These are phyloP conservation scores for Paramecium caudatum DNA, from an alignment of 73 alveolate genomes.

Conservation along the genomic window DNA sequence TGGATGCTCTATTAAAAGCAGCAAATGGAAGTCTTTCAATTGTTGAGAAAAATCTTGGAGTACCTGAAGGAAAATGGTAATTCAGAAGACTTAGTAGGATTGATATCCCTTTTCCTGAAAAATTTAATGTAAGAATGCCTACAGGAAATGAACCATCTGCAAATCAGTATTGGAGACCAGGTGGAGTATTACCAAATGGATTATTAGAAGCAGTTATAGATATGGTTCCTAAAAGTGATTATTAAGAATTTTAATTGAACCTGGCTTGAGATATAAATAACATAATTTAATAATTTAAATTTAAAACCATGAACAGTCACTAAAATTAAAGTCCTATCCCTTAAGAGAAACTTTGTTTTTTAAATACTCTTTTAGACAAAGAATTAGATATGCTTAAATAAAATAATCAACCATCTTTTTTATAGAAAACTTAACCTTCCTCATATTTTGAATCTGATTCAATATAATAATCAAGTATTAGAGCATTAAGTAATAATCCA, in stretches of 20 bases:
- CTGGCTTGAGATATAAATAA: not conserved
- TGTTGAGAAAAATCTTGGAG: conserved; percentile 16
- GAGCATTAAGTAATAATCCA: conserved; percentile 65
- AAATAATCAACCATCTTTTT: not conserved
- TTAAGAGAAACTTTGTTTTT: conserved; percentile 39
- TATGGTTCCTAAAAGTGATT: conserved; percentile 51
- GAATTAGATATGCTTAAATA: conserved; percentile 43
- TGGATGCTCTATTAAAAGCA: not conserved
- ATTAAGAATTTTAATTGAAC: conserved; percentile 31
- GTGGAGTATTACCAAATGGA: not conserved
- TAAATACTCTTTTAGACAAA: conserved; percentile 40
- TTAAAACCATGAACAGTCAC: too few species aligned
- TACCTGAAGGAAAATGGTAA: not conserved
- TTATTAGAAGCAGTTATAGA: conserved; percentile 38
- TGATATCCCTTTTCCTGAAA: not conserved
- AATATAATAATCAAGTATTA: conserved; percentile 27
- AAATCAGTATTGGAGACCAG: conserved; percentile 33
- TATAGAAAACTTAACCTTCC: conserved; percentile 15
- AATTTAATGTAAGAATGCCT: conserved; percentile 55
- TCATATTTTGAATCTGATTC: conserved; percentile 19
- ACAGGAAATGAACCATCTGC: conserved; percentile 36
- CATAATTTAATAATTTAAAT: conserved; percentile 1
- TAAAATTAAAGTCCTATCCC: conserved; percentile 39
- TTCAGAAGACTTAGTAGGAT: conserved; percentile 14
- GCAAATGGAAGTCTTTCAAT: not conserved